Evolutionary conservation across 768 basidiomycete genomes (phyloP), one percentile per base, ranked within the genome.

Genomic region (Porphyrellus cyaneotinctus): DNA sequence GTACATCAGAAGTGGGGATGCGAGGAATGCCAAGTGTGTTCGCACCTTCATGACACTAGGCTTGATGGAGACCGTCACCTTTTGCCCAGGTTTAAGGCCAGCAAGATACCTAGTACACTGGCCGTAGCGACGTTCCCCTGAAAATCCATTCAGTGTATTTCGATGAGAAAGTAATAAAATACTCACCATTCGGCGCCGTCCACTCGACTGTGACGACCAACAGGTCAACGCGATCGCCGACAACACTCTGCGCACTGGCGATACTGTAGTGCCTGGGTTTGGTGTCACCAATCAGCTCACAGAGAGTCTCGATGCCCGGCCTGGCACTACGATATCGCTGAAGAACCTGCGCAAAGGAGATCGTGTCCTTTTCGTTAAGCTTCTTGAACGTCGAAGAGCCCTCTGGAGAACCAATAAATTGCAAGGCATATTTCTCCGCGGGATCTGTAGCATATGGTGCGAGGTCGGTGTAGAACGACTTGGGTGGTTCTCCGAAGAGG

Each of bases 221-320:
- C 26, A 99, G 75, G 70, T 99, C 95, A 9, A 99, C 94, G 51
- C 89, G 82, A 66, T 98, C 81, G 6, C 97, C 97, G 15, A 98
- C 95, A 51, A 89, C 94, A 63, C 88, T 89, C 71, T 98, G 95
- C 31, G 93, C 83, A 59, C 90, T 93, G 20, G 97, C 95, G 64
- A 99, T 99, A 70, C 92, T 95, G 72, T 99, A 99, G 71, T 98
- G 97, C 56, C 97, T 81, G 4, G 95, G 95, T 71, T 97, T 94
- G 75, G 92, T 97, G 67, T 97, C 93, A 1, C 92, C 95, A 41
- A 97, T 77, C 61, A 97, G 68, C 67, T 91, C 88, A 63, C 95
- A 94, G 4, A 97, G 78, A 51, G 78, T 83, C 70, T 91, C 91
- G 33, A 98, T 85, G 28, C 82, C 80, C 1, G 92, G 93, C 53